Evolutionary conservation across 495 filamentous ascomycete genomes (phyloP).

Genomic region (Tetracladium setigerum): DNA sequence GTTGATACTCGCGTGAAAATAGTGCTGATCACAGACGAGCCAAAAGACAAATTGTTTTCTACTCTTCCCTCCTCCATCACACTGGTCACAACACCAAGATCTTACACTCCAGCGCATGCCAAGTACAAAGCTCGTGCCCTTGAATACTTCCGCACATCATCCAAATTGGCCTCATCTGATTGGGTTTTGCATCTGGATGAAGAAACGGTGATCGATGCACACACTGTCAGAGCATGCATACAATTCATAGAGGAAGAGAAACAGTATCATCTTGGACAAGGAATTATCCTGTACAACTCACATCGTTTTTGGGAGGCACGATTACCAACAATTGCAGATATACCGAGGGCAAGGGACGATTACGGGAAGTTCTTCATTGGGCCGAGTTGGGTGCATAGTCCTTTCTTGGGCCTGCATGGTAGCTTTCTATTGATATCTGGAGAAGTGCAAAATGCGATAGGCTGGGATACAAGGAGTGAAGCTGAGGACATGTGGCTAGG

Average conservation of each 20-base stretch:
- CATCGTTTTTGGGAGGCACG: background rate
- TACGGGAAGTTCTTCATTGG: background rate
- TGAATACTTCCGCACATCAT: background rate
- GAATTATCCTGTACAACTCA: conserved; percentile 1
- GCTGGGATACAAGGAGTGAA: background rate
- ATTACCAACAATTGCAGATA: background rate
- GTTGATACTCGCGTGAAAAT: no score
- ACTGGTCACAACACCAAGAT: background rate
- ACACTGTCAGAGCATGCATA: background rate
- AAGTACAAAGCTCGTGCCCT: conserved; percentile 1
- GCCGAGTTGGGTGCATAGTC: background rate
- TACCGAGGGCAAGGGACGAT: background rate
- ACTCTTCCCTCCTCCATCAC: no score
- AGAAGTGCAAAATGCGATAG: background rate
- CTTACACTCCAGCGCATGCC: background rate
- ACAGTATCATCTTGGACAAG: background rate
- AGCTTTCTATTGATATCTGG: background rate
- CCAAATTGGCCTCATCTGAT: background rate
- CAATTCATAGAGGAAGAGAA: background rate
- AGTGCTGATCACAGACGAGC: no score
- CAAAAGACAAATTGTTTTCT: no score
- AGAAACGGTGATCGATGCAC: background rate
- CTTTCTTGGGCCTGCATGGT: background rate
- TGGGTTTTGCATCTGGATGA: conserved; percentile 5
- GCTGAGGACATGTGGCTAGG: background rate